phyloP scores from a whole-genome alignment of 352 stramenopile genomes.

The Phytophthora palmivora region DNA sequence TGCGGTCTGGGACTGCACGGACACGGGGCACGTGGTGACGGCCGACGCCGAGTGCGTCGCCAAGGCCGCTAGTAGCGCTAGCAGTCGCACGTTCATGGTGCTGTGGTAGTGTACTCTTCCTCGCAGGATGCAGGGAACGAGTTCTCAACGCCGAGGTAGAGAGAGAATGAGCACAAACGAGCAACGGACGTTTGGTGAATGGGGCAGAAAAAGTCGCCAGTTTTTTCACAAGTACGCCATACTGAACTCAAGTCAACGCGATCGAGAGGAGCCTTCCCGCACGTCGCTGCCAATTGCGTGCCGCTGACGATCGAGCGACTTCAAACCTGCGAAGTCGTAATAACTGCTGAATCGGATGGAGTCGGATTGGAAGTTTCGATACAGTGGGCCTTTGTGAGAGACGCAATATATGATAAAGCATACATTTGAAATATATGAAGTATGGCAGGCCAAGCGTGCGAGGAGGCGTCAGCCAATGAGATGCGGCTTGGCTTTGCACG shows the following conservation, averaged over 20 bases:
- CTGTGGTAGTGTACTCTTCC: constrained; percentile 20
- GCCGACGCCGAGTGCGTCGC: constrained; percentile 31
- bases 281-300: constrained; percentile 37
- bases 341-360: constrained; percentile 1
- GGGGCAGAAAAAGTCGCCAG: constrained; percentile 8
- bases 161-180: constrained; percentile 27
- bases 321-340: constrained; percentile 3
- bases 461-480: neutral
- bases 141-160: constrained; percentile 28
- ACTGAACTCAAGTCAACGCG: constrained; percentile 13
- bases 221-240: neutral
- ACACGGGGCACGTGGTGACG: constrained; percentile 64
- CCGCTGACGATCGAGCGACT: constrained; percentile 29
- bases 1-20: constrained; percentile 58
- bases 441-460: neutral
- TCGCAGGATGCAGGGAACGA: constrained; percentile 16
- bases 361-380: neutral
- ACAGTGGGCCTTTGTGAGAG: neutral
- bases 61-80: constrained; percentile 42
- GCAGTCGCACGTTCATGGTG: constrained; percentile 30
- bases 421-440: neutral
- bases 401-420: neutral
- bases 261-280: constrained; percentile 15
- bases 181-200: constrained; percentile 9
- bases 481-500: constrained; percentile 1